Conservation (phyloP, 352 stramenopile genomes). For the Pythium aphanidermatum region DNA sequence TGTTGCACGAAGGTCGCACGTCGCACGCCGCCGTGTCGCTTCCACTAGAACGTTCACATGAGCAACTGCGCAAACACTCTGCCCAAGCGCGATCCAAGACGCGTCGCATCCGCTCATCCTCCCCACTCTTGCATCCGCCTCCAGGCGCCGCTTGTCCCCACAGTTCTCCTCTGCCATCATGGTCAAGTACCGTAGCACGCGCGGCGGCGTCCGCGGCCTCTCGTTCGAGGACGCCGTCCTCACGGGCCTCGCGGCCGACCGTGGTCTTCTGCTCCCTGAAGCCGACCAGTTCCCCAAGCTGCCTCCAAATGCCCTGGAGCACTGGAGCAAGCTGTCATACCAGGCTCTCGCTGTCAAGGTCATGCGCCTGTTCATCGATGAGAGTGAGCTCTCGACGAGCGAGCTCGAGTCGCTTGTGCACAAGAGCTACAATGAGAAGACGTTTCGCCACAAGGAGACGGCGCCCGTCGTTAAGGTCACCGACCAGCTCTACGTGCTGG, state of each 20-base stretch:
- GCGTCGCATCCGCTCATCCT: background rate
- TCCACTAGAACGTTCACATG: background rate
- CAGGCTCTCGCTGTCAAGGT: conserved; percentile 92
- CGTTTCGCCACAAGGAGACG: conserved; percentile 92
- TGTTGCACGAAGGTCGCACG: conserved; percentile 7
- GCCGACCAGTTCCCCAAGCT: conserved; percentile 73
- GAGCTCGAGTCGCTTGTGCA: conserved; percentile 90
- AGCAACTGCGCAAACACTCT: conserved; percentile 23
- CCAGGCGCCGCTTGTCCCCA: background rate
- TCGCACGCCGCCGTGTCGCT: background rate
- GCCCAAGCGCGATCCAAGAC: conserved; percentile 1
- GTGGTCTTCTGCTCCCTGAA: conserved; percentile 79
- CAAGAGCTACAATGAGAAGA: conserved; percentile 88
- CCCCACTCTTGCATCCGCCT: conserved; percentile 12
- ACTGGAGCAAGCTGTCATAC: conserved; percentile 91
- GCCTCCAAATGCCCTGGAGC: conserved; percentile 50
- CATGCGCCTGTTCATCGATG: conserved; percentile 95
- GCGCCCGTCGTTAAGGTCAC: conserved; percentile 92
- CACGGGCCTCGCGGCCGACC: conserved; percentile 76
- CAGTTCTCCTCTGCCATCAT: conserved; percentile 24
- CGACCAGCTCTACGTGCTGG: conserved; percentile 87
- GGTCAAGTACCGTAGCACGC: conserved; percentile 83
- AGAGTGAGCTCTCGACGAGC: conserved; percentile 89
- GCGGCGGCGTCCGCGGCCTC: conserved; percentile 69
- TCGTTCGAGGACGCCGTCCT: conserved; percentile 87